Percentiles rank a stretch among this genome's conserved stretches.
Evolutionary conservation across 2,329 filamentous ascomycete genomes (phyloP).

Genomic region (Furcasterigmium sp.): DNA sequence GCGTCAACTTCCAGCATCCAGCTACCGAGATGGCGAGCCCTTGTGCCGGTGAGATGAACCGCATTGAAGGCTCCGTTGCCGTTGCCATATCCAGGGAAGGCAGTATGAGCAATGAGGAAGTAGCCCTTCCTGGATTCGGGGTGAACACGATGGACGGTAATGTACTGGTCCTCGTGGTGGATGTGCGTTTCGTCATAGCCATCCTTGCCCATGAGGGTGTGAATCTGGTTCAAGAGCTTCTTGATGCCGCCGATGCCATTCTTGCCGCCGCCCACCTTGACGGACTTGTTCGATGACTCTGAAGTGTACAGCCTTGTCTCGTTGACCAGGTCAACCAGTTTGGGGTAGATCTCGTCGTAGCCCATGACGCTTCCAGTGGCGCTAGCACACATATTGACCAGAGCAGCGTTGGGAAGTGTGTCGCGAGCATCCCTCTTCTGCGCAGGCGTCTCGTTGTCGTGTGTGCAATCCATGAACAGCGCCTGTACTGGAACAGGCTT

Average conservation of each 20-base stretch:
- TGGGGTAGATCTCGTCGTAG: constrained; percentile 94
- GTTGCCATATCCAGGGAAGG: constrained; percentile 85
- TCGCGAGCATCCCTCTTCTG: constrained; percentile 94
- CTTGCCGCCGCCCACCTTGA: constrained; percentile 65
- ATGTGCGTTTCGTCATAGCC: constrained; percentile 94
- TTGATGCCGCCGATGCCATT: constrained; percentile 87
- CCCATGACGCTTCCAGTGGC: constrained; percentile 96
- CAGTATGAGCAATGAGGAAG: constrained; percentile 93
- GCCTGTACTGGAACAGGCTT: constrained; percentile 87
- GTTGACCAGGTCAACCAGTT: constrained; percentile 85
- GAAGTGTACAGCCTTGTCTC: constrained; percentile 83
- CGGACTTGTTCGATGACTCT: constrained; percentile 57
- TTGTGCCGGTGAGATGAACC: constrained; percentile 77
- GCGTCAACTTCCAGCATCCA: constrained; percentile 89
- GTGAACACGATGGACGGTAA: constrained; percentile 93
- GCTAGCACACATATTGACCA: constrained; percentile 94
- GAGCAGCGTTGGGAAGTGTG: constrained; percentile 86
- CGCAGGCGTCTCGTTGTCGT: constrained; percentile 94
- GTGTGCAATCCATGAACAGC: constrained; percentile 98
- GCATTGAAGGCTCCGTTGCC: constrained; percentile 76
- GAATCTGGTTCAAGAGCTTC: constrained; percentile 90
- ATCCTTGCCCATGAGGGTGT: constrained; percentile 91
- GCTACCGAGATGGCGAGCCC: constrained; percentile 78
- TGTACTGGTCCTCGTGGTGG: constrained; percentile 92
- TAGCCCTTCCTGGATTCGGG: constrained; percentile 89